These are phyloP conservation scores for Salix brachista DNA, from an alignment of 345 rosid genomes.

Conservation along the genomic window DNA sequence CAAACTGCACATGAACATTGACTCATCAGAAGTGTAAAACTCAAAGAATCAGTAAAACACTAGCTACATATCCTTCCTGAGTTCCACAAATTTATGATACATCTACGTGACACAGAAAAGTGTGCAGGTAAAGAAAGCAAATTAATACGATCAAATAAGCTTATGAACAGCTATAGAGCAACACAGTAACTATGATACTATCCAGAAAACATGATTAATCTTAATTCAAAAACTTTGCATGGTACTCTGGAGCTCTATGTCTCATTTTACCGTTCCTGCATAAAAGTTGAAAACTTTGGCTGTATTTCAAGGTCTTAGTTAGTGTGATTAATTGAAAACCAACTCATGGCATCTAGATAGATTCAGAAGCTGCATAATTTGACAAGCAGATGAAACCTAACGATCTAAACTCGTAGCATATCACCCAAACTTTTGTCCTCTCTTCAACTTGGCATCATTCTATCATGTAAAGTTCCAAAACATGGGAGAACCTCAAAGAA, in stretches of 20 bases:
- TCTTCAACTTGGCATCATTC: neutral
- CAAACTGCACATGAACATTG: conserved; percentile 54
- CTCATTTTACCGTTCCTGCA: neutral
- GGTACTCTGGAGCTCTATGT: neutral
- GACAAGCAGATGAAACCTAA: neutral
- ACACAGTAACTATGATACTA: neutral
- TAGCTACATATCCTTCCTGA: neutral
- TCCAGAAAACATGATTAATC: neutral
- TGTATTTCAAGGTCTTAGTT: neutral
- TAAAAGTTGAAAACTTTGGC: neutral
- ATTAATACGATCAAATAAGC: neutral
- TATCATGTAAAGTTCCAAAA: neutral
- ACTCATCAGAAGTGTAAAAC: neutral
- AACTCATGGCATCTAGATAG: neutral
- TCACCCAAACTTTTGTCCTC: neutral
- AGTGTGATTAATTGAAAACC: neutral
- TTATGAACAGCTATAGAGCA: neutral
- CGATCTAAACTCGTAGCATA: neutral
- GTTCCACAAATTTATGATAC: neutral
- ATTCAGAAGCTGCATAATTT: neutral
- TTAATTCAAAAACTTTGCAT: neutral
- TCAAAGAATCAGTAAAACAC: neutral
- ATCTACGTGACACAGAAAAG: neutral
- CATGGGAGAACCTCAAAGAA: neutral
- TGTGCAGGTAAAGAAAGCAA: neutral